Evolutionary conservation across 768 basidiomycete genomes (phyloP), one percentile per base, ranked within the genome.

Genomic region (Arthromyces matolae): DNA sequence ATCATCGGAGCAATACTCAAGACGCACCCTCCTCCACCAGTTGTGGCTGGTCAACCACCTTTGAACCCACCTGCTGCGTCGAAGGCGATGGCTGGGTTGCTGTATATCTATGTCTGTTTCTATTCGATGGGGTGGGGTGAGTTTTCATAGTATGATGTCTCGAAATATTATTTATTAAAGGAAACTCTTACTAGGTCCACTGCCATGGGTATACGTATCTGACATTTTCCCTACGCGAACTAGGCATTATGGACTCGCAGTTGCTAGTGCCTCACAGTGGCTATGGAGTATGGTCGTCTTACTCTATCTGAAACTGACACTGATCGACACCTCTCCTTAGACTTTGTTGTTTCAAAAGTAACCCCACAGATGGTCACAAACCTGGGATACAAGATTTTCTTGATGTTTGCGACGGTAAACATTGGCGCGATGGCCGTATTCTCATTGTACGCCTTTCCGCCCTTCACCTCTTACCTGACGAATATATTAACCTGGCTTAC

Each of bases 201-300:
- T 76, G 18, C 68, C 68, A 28, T 69, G 75, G 72, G 78, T 88
- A 8, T 86, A 84, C 54, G 85, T 84, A 32, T 72, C 86, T 5
- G 91, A 94, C 61, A 90, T 94, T 57, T 93, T 93, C 77, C 85
- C 86, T 3, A 93, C 87, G 7, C 71, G 88, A 36, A 91, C 89
- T 4, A 73, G 89, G 47, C 86, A 90, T 59, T 90, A 86, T 58
- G 91, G 91, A 22, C 68, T 93, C 20, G 78, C 87, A 0, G 65
- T 81, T 2, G 91, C 84, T 0, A 84, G 84, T 49, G 80, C 82
- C 9, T 80, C 86, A 2, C 91, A 93, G 50, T 92, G 89, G 89
- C 65, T 93, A 5, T 90, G 79, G 77, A 90, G 85, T 85, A 44
- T 4, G 58, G 25, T 1, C 28, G 36, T 35, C 2, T 6, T 2